Percentiles rank a stretch among this genome's conserved stretches.
phyloP scores from a whole-genome alignment of 2,329 filamentous ascomycete species.

The Eutypa lata region DNA sequence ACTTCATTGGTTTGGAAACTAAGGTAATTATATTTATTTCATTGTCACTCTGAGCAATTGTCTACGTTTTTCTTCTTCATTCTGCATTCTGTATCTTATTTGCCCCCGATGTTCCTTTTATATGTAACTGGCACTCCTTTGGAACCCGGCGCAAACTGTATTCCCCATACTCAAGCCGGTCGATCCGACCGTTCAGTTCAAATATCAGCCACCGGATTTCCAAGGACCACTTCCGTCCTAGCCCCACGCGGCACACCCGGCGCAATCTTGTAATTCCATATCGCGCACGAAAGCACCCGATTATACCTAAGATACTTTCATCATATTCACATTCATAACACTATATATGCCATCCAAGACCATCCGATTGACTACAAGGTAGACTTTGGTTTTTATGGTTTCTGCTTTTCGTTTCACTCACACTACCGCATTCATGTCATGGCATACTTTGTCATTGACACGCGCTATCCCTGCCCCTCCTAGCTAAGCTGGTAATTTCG shows the following conservation, averaged over 20 bases:
- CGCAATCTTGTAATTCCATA: too few species aligned
- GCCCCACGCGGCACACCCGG: constrained; percentile 6
- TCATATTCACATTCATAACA: too few species aligned
- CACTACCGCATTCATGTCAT: too few species aligned
- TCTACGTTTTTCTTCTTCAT: not conserved
- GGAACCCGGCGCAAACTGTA: not conserved
- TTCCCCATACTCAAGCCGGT: not conserved
- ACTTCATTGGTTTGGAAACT: not conserved
- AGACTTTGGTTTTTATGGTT: too few species aligned
- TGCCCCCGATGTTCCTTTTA: not conserved
- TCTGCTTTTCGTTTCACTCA: too few species aligned
- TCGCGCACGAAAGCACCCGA: too few species aligned
- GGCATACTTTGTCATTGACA: too few species aligned
- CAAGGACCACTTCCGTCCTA: constrained; percentile 1
- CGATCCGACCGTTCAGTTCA: not conserved
- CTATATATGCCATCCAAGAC: too few species aligned
- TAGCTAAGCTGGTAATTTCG: not conserved
- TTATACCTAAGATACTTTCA: too few species aligned
- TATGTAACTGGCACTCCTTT: not conserved
- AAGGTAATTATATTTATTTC: not conserved
- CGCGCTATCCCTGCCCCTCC: not conserved
- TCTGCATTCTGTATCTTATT: not conserved
- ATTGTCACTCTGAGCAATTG: not conserved
- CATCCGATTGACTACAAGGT: too few species aligned
- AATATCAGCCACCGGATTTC: not conserved